Base-by-base conservation (phyloP, 768 basidiomycete species). In the Calvatia gigantea region DNA sequence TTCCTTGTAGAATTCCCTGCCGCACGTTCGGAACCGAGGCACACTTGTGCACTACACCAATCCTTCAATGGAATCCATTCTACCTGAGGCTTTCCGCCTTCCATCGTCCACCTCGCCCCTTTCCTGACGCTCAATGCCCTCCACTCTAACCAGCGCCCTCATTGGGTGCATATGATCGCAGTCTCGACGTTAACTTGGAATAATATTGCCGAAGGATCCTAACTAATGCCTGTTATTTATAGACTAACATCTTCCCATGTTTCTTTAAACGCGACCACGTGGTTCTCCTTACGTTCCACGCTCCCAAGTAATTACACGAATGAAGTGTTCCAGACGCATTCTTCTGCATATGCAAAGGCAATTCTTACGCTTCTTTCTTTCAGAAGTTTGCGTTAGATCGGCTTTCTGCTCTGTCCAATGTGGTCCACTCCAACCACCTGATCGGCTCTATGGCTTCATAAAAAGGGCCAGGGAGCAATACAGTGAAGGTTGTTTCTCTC, bases 391-490 rank as follows among this genome's bases (percentile, higher is more conserved):
- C 2, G 33, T 47, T 55, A 55, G 45, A 39, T 54, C 44, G 53
- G 51, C 51, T 53, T 15, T 53, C 17, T 6, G 21, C 41, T 31
- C 28, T 27, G 44, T 31, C 17, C 52, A 54, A 44, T 35, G 43
- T 44, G 52, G 52, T 37, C 23, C 45, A 21, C 11, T 21, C 9
- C n/a, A 31, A 11, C 35, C 54, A 55, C 54, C 54, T 55, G 54
- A 55, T 54, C 54, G 29, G 17, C 35, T 15, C 32, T 5, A 6
- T 6, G 7, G 19, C 9, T n/a, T 17, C 19, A 45, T 55, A 55
- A 47, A n/a, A 47, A 55, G 45, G 33, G 12, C 12, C 41, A n/a
- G 15, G 6, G 39, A 17, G 5, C 54, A 15, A 3, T 23, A 25
- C 42, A 27, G 8, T 28, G 15, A 19, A 27, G 6, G n/a, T 5